Base-by-base conservation (phyloP, 805 yeast genomes). In the Candida bentonensis region DNA sequence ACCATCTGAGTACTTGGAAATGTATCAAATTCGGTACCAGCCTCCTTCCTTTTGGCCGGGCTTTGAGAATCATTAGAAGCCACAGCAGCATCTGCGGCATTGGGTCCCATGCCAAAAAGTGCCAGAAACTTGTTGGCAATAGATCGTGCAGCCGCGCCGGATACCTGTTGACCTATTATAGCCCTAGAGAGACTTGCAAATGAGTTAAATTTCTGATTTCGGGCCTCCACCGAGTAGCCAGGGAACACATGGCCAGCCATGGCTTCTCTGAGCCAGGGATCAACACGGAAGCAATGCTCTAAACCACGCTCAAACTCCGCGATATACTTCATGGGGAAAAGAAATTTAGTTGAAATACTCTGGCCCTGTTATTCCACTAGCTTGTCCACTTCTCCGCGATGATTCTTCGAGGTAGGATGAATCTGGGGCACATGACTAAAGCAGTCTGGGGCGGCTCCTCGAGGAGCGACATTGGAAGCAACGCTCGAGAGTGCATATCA, bases 141-240 rank as follows among this genome's bases (percentile, higher is more conserved):
- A 1, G 87, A 70, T 7, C 54, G 59, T 0, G 96, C 95, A 1
- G 96, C 94, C 0, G 74, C 70, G 1, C 95, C 95, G 22, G 64
- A 57, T 3, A 62, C 58, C 44, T 62, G 66, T 47, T 63, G 66
- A 5, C 58, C 57, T 11, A 61, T 50, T 17, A 62, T 52, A 4
- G 56, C 53, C 20, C 62, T 46, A 7, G 47, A 46, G 2, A 55
- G 48, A 40, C 53, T 53, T 48, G 51, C 47, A 25, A 54, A 55
- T 15, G 55, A 45, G 7, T 52, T 34, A 22, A 49, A 44, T 22
- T 23, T 40, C 17, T n/a, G 23, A 27, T 23, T 34, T 3, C 42
- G 42, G 23, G 22, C 23, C 4, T 46, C 43, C 3, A 4, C 41
- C 15, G 46, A 30, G 23, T 53, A 53, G 7, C 51, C 46, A 2